phyloP scores from a whole-genome alignment of 371 early-diverging fungal genomes.

The Apophysomyces elegans region DNA sequence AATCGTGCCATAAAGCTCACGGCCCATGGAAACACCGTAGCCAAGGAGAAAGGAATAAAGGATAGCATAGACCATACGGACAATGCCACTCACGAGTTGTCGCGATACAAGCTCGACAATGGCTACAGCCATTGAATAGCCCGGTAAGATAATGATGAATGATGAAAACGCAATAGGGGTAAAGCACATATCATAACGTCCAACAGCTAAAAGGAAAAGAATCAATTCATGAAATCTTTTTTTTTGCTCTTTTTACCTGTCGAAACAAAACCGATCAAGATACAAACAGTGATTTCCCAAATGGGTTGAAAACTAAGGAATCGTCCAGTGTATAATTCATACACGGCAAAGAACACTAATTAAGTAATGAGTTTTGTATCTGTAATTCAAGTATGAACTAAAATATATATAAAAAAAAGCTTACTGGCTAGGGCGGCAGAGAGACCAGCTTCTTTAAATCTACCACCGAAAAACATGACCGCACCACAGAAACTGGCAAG shows the following conservation, averaged over 20 bases:
- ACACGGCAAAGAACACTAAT: slow-evolving; percentile 27
- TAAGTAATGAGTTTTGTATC: too few species aligned
- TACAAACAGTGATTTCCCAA: slow-evolving; percentile 28
- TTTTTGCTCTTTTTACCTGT: slow-evolving; percentile 14
- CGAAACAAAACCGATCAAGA: slow-evolving; percentile 26
- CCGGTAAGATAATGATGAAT: slow-evolving; percentile 71
- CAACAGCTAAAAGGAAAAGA: slow-evolving; percentile 19
- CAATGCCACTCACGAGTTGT: slow-evolving; percentile 84
- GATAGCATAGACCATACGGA: slow-evolving; percentile 82
- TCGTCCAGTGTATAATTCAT: slow-evolving; percentile 24
- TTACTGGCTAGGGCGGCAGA: slow-evolving; percentile 47
- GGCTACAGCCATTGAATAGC: slow-evolving; percentile 72
- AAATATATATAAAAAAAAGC: neutral
- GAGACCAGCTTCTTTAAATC: slow-evolving; percentile 43
- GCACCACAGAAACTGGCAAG: slow-evolving; percentile 56
- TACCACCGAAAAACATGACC: slow-evolving; percentile 47
- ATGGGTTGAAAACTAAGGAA: slow-evolving; percentile 26
- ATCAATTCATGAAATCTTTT: neutral
- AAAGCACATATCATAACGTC: slow-evolving; percentile 46
- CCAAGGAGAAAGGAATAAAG: slow-evolving; percentile 79
- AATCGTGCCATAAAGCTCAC: slow-evolving; percentile 48
- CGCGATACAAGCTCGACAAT: slow-evolving; percentile 85
- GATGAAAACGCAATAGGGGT: slow-evolving; percentile 52
- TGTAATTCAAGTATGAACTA: too few species aligned
- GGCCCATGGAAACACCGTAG: slow-evolving; percentile 81